Conservation (phyloP, 305 asterid genomes). For the Solanum hybrid region DNA sequence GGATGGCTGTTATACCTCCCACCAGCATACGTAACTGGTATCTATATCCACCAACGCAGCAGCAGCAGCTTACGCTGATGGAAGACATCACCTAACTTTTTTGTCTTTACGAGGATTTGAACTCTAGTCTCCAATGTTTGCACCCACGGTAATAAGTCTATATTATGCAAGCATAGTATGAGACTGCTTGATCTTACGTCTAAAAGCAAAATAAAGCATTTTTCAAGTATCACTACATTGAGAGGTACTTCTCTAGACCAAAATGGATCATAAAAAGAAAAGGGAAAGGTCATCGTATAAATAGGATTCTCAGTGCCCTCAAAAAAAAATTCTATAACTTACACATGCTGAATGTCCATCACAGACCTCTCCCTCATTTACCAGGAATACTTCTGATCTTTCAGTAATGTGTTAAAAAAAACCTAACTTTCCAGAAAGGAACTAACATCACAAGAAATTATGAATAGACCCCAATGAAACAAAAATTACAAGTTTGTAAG, state of each 20-base stretch:
- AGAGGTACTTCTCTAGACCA: background rate
- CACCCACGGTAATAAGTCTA: background rate
- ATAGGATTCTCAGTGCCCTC: background rate
- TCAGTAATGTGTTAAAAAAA: background rate
- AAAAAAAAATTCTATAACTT: background rate
- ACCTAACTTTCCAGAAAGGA: background rate
- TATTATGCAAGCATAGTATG: background rate
- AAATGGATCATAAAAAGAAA: background rate
- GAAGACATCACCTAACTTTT: background rate
- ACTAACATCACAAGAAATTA: background rate
- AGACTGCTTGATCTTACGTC: background rate
- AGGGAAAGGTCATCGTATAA: background rate
- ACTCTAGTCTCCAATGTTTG: background rate
- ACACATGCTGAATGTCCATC: background rate
- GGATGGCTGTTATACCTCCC: background rate
- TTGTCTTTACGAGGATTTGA: background rate
- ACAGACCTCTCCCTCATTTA: background rate
- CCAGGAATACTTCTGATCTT: background rate
- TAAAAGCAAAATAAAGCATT: background rate
- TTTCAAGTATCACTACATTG: background rate
- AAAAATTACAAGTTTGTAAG: background rate
- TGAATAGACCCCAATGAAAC: background rate
- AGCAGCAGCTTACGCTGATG: background rate
- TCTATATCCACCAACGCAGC: background rate
- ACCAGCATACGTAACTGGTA: background rate